Evolutionary conservation across 306 rosid species (phyloP), one percentile per base, ranked within the genome.

Genomic region (Phaseolus lunatus): DNA sequence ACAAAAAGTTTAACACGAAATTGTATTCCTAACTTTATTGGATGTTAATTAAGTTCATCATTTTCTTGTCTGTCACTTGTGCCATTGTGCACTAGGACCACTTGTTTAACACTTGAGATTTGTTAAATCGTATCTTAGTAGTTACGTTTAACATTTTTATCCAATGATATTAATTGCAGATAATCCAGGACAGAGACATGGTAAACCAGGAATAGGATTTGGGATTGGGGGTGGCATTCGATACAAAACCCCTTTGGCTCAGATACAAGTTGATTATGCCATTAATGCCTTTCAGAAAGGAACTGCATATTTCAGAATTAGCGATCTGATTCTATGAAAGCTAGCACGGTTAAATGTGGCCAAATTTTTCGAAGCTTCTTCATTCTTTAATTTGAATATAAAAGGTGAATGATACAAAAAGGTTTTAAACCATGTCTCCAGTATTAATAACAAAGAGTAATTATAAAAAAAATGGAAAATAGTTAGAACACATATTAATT

Each of bases 151-250:
- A n/a, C n/a, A n/a, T n/a, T n/a, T n/a, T n/a, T n/a, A n/a, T n/a
- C n/a, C n/a, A n/a, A n/a, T n/a, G n/a, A n/a, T n/a, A n/a, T n/a
- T 4, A 53, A 77, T 76, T 88, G 81, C 93, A 90, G 96, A 92
- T 70, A 87, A 84, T 83, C 96, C 96, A 66, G 90, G 85, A 26
- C 4, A 52, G 80, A 80, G 96, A 78, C 86, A 82, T 68, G 88
- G 91, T n/a, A 90, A 90, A 77, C 93, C 96, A 35, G 96, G 96
- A 81, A 59, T 81, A 5, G 96, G 96, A 13, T 20, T 80, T 18
- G 91, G 91, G 24, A 70, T 84, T 18, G 96, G 93, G 49, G 86
- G 82, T 76, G 90, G 93, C 63, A 82, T 88, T 76, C 87, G 91
- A 59, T 74, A 88, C 58, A 90, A 85, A 70, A 87, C 89, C 53